Conservation (phyloP, 805 yeast species). For the Starmerella stigmatis region DNA sequence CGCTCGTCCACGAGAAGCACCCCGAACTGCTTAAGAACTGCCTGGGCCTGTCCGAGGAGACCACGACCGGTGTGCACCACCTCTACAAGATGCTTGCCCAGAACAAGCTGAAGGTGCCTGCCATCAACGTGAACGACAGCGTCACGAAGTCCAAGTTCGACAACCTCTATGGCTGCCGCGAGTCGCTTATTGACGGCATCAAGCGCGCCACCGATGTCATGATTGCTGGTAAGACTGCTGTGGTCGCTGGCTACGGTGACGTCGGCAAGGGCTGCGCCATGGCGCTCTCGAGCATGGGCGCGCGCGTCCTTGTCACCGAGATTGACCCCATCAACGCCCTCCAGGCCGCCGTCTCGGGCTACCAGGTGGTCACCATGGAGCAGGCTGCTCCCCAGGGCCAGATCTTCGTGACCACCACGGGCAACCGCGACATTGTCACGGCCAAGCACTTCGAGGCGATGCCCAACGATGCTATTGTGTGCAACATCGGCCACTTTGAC, state of each 20-base stretch:
- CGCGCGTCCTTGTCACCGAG: constrained; percentile 94
- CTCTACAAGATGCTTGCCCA: constrained; percentile 92
- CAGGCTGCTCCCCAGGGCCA: constrained; percentile 90
- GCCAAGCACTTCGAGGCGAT: constrained; percentile 75
- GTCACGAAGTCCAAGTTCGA: constrained; percentile 99
- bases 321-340: constrained; percentile 97
- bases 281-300: constrained; percentile 98
- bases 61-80: constrained; percentile 99
- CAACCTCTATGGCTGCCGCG: constrained; percentile 99
- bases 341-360: constrained; percentile 99
- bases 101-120: constrained; percentile 87
- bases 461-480: constrained; percentile 99
- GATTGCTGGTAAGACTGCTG: constrained; percentile 99
- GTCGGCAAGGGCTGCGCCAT: constrained; percentile 99
- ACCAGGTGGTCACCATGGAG: constrained; percentile 90
- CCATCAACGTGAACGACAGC: constrained; percentile 97
- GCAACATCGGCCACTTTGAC: constrained; percentile 99
- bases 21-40: constrained; percentile 95
- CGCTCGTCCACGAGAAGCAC: constrained; percentile 93
- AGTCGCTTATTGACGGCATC: constrained; percentile 95
- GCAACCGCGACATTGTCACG: constrained; percentile 96
- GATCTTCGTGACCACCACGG: constrained; percentile 97
- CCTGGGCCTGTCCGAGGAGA: constrained; percentile 95
- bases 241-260: constrained; percentile 99
- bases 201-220: constrained; percentile 99